A percentile compares a stretch with the other conserved stretches of the same genome.
These are phyloP conservation scores for Elymus sibiricus DNA, from an alignment of 176 grass and related monocot species.

Conservation along the genomic window DNA sequence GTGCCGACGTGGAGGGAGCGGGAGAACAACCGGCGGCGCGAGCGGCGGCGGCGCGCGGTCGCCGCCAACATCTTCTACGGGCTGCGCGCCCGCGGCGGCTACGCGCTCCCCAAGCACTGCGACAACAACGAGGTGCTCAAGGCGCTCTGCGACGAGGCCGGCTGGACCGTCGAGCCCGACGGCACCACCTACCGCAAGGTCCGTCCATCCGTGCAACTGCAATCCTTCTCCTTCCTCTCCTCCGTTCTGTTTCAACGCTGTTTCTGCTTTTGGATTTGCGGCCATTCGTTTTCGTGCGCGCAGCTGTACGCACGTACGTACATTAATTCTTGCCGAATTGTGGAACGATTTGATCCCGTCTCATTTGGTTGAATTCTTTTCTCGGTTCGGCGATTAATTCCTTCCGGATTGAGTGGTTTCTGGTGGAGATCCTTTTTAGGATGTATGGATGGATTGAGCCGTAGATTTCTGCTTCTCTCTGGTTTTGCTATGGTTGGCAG, in stretches of 20 bases:
- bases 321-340: background rate
- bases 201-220: slow-evolving; percentile 10
- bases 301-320: background rate
- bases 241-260: no score
- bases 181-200: slow-evolving; percentile 99
- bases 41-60: slow-evolving; percentile 81
- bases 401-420: background rate
- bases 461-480: background rate
- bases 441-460: background rate
- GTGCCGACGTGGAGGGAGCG: slow-evolving; percentile 95
- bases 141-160: slow-evolving; percentile 97
- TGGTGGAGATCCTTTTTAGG: background rate
- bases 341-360: no score
- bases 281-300: background rate
- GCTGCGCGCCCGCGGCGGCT: slow-evolving; percentile 78
- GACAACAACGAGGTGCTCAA: slow-evolving; percentile 99
- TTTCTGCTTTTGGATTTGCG: no score
- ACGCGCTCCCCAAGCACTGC: slow-evolving; percentile 97
- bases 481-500: background rate
- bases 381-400: background rate
- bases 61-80: slow-evolving; percentile 91
- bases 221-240: no score
- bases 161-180: slow-evolving; percentile 84
- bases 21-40: slow-evolving; percentile 92
- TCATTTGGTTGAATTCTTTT: background rate